Evolutionary conservation across 2,329 filamentous ascomycete species (phyloP).

Genomic region (Clarireedia sp.): DNA sequence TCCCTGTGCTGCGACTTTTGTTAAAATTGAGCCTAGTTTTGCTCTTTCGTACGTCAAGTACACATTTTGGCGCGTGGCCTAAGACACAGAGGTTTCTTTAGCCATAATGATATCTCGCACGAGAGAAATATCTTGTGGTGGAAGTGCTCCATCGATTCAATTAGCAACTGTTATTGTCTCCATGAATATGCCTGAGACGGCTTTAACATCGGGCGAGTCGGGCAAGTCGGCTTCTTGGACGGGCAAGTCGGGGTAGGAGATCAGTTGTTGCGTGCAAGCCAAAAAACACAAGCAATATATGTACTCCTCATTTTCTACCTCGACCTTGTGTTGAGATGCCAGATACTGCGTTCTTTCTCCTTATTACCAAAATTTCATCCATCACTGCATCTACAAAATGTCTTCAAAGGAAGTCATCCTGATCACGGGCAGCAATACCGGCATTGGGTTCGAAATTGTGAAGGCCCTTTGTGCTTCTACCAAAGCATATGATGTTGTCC

Average conservation of each 20-base stretch:
- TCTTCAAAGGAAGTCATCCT: slow-evolving; percentile 17
- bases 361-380: neutral
- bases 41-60: too few species aligned
- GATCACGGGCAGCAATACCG: slow-evolving; percentile 35
- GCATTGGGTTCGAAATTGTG: slow-evolving; percentile 34
- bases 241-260: neutral
- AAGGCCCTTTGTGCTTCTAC: slow-evolving; percentile 14
- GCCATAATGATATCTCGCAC: too few species aligned
- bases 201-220: too few species aligned
- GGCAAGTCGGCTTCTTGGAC: neutral
- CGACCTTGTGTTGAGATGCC: neutral
- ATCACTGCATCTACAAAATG: neutral
- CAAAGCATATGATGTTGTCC: slow-evolving; percentile 30
- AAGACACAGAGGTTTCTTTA: too few species aligned
- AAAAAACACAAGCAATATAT: too few species aligned
- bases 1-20: too few species aligned
- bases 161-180: too few species aligned
- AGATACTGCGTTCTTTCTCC: neutral
- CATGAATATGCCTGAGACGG: too few species aligned
- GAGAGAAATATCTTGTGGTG: neutral
- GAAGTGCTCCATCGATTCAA: too few species aligned
- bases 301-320: too few species aligned
- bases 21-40: too few species aligned
- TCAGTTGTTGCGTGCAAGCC: neutral
- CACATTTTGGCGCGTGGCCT: too few species aligned